Conservation (phyloP, 1,284 basidiomycete genomes). For the Fomitopsis pinicola region DNA sequence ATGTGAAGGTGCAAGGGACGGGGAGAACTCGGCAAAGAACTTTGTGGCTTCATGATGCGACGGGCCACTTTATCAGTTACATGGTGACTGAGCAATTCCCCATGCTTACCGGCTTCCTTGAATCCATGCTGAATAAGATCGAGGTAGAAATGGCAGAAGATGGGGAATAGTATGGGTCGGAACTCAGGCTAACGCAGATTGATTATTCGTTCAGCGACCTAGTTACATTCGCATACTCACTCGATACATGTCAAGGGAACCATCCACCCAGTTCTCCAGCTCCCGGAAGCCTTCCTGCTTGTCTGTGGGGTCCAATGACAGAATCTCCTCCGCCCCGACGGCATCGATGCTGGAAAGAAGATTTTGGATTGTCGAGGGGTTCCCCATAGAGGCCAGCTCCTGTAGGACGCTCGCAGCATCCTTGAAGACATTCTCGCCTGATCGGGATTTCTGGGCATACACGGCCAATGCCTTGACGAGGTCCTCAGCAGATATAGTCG, state of each 20-base stretch:
- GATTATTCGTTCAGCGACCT: not conserved
- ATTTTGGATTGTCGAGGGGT: conserved; percentile 65
- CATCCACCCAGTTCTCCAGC: conserved; percentile 92
- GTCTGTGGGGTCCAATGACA: conserved; percentile 84
- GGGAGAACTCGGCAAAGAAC: conserved; percentile 74
- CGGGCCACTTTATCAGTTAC: not conserved
- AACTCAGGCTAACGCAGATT: conserved; percentile 74
- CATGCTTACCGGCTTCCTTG: conserved; percentile 75
- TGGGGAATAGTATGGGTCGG: conserved; percentile 87
- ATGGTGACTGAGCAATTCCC: not conserved
- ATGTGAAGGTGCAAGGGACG: conserved; percentile 70
- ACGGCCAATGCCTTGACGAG: conserved; percentile 63
- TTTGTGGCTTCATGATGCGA: conserved; percentile 49
- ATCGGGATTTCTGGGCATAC: conserved; percentile 58
- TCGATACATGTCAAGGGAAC: conserved; percentile 82
- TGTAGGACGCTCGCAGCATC: conserved; percentile 61
- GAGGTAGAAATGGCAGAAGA: conserved; percentile 97
- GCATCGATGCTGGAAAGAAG: conserved; percentile 71
- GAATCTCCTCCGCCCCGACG: conserved; percentile 78
- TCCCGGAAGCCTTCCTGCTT: conserved; percentile 85
- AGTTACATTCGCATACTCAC: conserved; percentile 36
- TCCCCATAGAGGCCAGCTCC: conserved; percentile 60
- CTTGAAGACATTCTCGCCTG: conserved; percentile 65
- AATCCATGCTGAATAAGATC: conserved; percentile 91
- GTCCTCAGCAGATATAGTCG: conserved; percentile 52